Evolutionary conservation across 495 filamentous ascomycete species (phyloP).

Genomic region (Lepraria neglecta): DNA sequence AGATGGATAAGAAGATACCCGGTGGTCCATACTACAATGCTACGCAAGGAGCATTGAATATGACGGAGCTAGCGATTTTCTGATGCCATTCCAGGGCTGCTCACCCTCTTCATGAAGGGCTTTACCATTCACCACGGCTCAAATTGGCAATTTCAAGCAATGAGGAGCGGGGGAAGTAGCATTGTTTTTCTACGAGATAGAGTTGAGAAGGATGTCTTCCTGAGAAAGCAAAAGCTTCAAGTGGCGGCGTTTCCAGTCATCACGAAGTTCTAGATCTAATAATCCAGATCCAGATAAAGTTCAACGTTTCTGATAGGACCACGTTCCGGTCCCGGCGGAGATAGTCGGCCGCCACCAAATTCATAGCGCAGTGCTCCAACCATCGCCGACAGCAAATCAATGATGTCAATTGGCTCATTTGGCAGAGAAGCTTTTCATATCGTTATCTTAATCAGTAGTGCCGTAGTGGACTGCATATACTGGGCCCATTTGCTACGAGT

Average conservation of each 20-base stretch:
- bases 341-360: slow-evolving; percentile 1
- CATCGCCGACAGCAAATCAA: background rate
- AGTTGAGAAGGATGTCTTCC: too few species aligned
- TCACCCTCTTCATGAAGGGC: too few species aligned
- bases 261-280: too few species aligned
- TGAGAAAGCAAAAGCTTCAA: too few species aligned
- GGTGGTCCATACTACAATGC: background rate
- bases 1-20: background rate
- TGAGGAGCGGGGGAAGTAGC: too few species aligned
- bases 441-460: background rate
- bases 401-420: too few species aligned
- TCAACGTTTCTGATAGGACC: too few species aligned
- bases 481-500: background rate
- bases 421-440: background rate
- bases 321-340: background rate
- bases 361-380: background rate
- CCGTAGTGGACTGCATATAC: background rate
- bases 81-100: background rate
- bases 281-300: too few species aligned
- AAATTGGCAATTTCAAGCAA: too few species aligned
- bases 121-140: too few species aligned
- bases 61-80: background rate
- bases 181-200: too few species aligned
- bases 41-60: background rate
- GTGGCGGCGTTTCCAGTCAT: too few species aligned